phyloP scores from a whole-genome alignment of 305 asterid species.

The Ajuga reptans region DNA sequence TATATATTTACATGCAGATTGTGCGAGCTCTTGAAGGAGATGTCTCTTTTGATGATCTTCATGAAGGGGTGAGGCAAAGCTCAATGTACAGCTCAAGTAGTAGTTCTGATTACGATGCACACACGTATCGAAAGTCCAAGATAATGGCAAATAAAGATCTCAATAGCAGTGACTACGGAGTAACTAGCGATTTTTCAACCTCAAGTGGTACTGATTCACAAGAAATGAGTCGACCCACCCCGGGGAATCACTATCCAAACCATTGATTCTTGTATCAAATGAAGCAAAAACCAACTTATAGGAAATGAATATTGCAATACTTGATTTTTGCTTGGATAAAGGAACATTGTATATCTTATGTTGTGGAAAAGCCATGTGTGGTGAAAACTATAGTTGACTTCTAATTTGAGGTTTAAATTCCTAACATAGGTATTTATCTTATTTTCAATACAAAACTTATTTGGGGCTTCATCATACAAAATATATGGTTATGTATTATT shows the following conservation, averaged over 20 bases:
- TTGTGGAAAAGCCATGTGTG: too few relatives aligned
- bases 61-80: constrained; percentile 31
- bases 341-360: neutral
- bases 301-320: neutral
- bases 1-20: constrained; percentile 21
- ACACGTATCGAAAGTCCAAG: neutral
- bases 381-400: too few relatives aligned
- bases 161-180: constrained; percentile 24
- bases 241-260: neutral
- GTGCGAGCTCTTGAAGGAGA: constrained; percentile 66
- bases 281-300: too few relatives aligned
- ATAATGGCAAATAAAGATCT: constrained; percentile 22
- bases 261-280: neutral
- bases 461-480: too few relatives aligned
- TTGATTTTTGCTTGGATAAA: neutral
- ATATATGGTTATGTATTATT: too few relatives aligned
- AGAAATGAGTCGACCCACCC: constrained; percentile 1
- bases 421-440: too few relatives aligned
- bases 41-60: constrained; percentile 43
- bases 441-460: too few relatives aligned
- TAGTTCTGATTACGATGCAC: constrained; percentile 26
- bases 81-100: constrained; percentile 25
- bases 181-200: neutral
- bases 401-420: too few relatives aligned
- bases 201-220: constrained; percentile 12